Conservation (phyloP, 1,284 basidiomycete species). For the Cryptococcus amylolentus region DNA sequence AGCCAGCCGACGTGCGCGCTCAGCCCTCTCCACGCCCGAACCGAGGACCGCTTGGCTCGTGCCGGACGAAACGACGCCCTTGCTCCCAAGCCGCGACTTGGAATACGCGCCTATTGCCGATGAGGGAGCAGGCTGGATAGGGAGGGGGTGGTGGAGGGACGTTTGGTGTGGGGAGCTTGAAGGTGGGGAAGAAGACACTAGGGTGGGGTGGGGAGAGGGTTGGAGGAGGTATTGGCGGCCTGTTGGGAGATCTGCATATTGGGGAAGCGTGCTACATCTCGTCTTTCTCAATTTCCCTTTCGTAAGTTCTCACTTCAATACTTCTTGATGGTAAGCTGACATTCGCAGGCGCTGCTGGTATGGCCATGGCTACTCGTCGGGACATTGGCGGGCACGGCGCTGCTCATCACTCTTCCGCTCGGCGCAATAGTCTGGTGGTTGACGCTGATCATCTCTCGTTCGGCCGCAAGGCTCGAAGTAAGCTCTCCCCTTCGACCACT, state of each 20-base stretch:
- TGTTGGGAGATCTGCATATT: conserved; percentile 27
- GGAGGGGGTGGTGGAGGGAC: conserved; percentile 23
- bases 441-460: conserved; percentile 45
- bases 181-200: conserved; percentile 13
- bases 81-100: conserved; percentile 7
- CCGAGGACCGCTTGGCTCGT: background rate
- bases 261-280: conserved; percentile 40
- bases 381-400: conserved; percentile 44
- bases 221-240: conserved; percentile 39
- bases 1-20: background rate
- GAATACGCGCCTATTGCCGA: background rate
- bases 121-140: background rate
- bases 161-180: conserved; percentile 34
- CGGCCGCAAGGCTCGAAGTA: conserved; percentile 41
- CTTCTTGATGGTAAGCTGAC: background rate
- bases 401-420: conserved; percentile 47
- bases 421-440: conserved; percentile 48
- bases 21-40: conserved; percentile 9
- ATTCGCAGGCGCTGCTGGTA: conserved; percentile 35
- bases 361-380: conserved; percentile 46
- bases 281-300: conserved; percentile 46
- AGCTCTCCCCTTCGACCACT: background rate
- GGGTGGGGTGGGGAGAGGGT: conserved; percentile 18
- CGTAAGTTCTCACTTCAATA: conserved; percentile 22
- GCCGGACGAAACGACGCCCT: conserved; percentile 28